These are phyloP conservation scores for Cordyceps fumosorosea DNA, from an alignment of 2,329 filamentous ascomycete genomes.

Conservation along the genomic window DNA sequence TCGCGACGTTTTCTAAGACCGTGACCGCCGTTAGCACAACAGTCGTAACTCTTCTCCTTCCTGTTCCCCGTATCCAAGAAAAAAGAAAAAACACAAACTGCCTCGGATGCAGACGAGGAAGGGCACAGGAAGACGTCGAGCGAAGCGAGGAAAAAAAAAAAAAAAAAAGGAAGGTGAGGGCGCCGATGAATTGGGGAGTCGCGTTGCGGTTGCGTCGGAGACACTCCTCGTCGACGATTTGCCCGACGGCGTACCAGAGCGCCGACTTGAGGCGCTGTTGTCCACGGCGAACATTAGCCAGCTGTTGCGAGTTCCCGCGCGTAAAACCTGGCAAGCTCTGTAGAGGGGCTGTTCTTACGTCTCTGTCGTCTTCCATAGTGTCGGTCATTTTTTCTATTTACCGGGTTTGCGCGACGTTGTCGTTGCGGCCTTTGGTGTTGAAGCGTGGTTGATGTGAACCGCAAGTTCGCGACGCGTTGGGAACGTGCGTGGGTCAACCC, in stretches of 20 bases:
- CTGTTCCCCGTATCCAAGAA: too few species aligned
- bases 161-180: conserved; percentile 46
- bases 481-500: not conserved
- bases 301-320: not conserved
- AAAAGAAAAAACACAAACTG: not conserved
- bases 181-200: conserved; percentile 85
- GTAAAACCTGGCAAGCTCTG: not conserved
- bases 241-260: conserved; percentile 76
- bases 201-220: conserved; percentile 61
- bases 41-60: too few species aligned
- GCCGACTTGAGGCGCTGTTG: conserved; percentile 71
- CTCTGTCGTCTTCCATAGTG: conserved; percentile 28
- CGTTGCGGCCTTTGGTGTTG: not conserved
- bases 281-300: not conserved
- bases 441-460: not conserved
- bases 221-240: conserved; percentile 82
- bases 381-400: conserved; percentile 26
- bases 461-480: conserved; percentile 3
- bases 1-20: conserved; percentile 46
- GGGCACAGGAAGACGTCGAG: not conserved
- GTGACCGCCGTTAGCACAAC: too few species aligned
- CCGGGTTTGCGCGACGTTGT: not conserved
- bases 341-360: conserved; percentile 20
- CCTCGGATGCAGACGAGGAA: too few species aligned
- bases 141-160: not conserved